Base-by-base conservation (phyloP, 2,329 filamentous ascomycete genomes). In the Cladobotryum mycophilum region DNA sequence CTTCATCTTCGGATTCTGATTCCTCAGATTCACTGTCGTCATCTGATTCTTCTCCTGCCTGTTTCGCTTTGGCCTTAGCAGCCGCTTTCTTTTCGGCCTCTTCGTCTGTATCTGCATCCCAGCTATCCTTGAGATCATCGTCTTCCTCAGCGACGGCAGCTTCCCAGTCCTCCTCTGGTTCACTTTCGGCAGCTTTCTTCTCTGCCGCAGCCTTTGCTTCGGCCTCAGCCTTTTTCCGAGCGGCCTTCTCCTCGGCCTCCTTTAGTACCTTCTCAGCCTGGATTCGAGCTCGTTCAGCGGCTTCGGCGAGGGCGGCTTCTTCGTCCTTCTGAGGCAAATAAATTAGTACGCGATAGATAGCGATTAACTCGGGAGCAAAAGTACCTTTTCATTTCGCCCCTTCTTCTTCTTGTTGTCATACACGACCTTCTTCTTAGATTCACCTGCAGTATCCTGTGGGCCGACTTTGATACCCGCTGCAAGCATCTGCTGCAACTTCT, bases 111-210 rank as follows among this genome's bases (percentile, higher is more conserved):
- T 89, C 86, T 34, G 88, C 90, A 66, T 97, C 92, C 92, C 92
- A 97, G 74, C 86, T 92, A 58, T 96, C 92, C 71, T 96, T 96
- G 62, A 95, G 79, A 53, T 86, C 85, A 14, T 86, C 84, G 22
- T 88, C 81, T 44, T 56, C 60, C 4, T 88, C 87, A 22, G 84
- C 87, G 30, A 87, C 89, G 45, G 88, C 85, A 30, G 84, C 82
- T 68, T 96, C 89, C 91, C 91, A 96, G 68, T 96, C 90, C 35
- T 95, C 86, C 14, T 88, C 85, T 22, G 86, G 67, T 15, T 82
- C 83, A 45, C 81, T 84, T 46, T 76, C 74, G 4, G 64, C 73
- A 13, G 75, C 78, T 46, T 79, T 76, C 61, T 82, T 78, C 30
- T 71, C 71, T 15, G 77, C 76, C 49, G 75, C 75, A 38, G 74